Base-by-base conservation (phyloP, 345 rosid genomes). In the Eutrema japonicum region DNA sequence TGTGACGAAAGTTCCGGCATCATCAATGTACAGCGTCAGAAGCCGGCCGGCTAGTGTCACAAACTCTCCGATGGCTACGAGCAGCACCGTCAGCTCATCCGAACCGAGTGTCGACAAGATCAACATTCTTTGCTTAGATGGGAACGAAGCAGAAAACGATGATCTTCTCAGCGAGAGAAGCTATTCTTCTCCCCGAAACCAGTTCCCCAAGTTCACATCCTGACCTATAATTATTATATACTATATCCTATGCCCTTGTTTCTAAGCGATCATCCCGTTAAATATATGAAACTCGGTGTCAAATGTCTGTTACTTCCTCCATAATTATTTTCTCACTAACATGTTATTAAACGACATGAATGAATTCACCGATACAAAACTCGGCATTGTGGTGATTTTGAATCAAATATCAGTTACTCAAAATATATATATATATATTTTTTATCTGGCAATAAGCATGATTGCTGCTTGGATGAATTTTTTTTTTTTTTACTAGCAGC, bases 1-100 rank as follows among this genome's bases (percentile, higher is more conserved):
- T 7, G 79, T 88, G 78, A 86, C 91, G 37, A 87, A 84, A 74
- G 80, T 91, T 52, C 93, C 90, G 5, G 89, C 91, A 64, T 89
- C 96, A 29, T 85, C 96, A 0, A 87, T 88, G 84, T 89, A 86
- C 72, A 93, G 96, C 51, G 88, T 85, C 78, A 82, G 82, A 82
- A 87, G 89, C 79, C 79, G 83, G 45, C 77, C 90, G 1, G 36
- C 71, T 43, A 87, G 90, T 73, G 88, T 79, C 10, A 60, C 89
- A 0, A 92, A 88, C 78, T 90, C 97, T 47, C 96, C 97, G 43
- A 77, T 85, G 32, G 91, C 88, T 58, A 93, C 89, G 1, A 87
- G 91, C 78, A 93, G 96, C 64, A 88, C 84, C 18, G 84, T 85
- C 16, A 87, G 93, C 80, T 77, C 80, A 70, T 89, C 92, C 0